Evolutionary conservation across 2,329 filamentous ascomycete genomes (phyloP), one percentile per base, ranked within the genome.

Genomic region (Amylocarpus encephaloides): DNA sequence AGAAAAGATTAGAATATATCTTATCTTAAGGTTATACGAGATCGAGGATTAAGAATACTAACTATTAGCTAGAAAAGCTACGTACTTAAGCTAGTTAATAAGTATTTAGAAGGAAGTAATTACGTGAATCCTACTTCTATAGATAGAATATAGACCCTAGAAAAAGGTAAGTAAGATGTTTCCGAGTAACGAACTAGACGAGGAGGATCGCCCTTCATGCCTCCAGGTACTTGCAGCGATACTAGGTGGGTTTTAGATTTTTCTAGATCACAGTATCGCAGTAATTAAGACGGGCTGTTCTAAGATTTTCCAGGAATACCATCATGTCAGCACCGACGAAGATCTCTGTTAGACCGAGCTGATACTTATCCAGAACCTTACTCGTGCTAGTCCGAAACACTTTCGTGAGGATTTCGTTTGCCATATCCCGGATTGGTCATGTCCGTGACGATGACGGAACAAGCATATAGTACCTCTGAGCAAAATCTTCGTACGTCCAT

Each of bases 251-350:
- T 57, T 84, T 86, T 49, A 98, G 73, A 65, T 98, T 98, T 83
- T 98, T 98, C 71, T 98, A 93, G 50, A 98, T 98, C 83, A 98
- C 87, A 61, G 95, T 88, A 11, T 93, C 93, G 59, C 91, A 95
- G 59, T 90, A 87, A 66, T 95, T 97, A 65, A 98, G 78, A 51
- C 91, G 83, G 58, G 78, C 88, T 11, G 93, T 96, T 52, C 93
- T 83, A 58, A 96, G 77, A 60, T 96, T 96, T 71, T 98, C 93
- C 46, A 98, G 75, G 73, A 96, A 96, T 6, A 94, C 93, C 62
- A 98, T 83, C 93, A 98, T 98, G 69, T 94, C 93, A 49, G 93
- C 93, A 53, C 93, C 86, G 82, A 98, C 98, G 74, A 98, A 98
- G 66, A 98, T 96, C 74, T 98, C 98, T 47, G 92, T 97, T 59